A percentile compares a stretch with the other conserved stretches of the same genome.
phyloP scores from a whole-genome alignment of 371 early-diverging fungal genomes.

The Mortierella sp. region DNA sequence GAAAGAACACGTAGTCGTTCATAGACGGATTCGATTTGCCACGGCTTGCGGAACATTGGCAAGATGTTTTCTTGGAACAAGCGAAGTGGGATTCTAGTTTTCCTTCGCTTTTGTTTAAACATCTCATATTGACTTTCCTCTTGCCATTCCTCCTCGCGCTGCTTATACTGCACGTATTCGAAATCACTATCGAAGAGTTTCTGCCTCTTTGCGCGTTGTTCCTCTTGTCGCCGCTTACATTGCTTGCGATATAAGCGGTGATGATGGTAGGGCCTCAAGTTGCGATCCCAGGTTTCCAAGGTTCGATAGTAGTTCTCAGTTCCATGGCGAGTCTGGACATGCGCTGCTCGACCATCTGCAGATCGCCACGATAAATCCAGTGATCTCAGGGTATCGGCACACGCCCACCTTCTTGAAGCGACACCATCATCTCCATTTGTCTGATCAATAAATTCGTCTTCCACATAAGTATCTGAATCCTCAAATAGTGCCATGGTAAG shows the following conservation, averaged over 20 bases:
- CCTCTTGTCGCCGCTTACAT: neutral
- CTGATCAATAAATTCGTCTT: neutral
- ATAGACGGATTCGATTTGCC: constrained; percentile 20
- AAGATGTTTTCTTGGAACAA: neutral
- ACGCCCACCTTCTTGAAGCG: neutral
- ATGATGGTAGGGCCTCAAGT: neutral
- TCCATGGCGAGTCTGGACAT: neutral
- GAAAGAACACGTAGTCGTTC: constrained; percentile 14
- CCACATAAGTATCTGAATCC: constrained; percentile 3
- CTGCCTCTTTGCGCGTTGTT: neutral
- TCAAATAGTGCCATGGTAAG: constrained; percentile 36
- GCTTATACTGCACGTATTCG: neutral
- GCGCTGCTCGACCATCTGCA: neutral
- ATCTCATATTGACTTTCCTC: neutral
- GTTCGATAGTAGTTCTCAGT: neutral
- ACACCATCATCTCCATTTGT: neutral
- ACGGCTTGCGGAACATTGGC: constrained; percentile 22
- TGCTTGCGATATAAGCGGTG: neutral
- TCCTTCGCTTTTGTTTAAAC: neutral
- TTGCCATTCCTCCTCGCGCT: neutral
- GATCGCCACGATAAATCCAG: constrained; percentile 3
- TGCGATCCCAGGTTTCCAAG: neutral
- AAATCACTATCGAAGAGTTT: neutral
- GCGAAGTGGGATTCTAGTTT: neutral
- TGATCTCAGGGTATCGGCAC: neutral